Evolutionary conservation across 345 rosid genomes (phyloP).

Genomic region (Brassica rapa): DNA sequence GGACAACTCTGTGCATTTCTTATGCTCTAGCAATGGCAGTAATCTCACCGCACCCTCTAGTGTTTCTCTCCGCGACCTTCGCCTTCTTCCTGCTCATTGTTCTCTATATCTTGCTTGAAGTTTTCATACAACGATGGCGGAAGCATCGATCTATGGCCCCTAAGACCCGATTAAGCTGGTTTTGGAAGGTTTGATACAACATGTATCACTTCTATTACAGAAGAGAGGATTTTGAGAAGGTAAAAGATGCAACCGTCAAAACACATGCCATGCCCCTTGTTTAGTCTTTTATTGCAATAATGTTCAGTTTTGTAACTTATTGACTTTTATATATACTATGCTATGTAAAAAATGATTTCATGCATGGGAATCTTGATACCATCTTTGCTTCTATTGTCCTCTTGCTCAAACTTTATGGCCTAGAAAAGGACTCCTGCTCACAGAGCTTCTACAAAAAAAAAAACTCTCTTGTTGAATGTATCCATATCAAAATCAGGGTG

Average conservation of each 20-base stretch:
- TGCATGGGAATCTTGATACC: neutral
- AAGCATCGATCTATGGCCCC: neutral
- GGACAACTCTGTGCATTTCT: slow-evolving; percentile 13
- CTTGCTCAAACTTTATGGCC: neutral
- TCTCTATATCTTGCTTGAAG: neutral
- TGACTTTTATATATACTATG: neutral
- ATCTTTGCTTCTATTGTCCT: neutral
- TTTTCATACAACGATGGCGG: neutral
- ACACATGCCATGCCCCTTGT: neutral
- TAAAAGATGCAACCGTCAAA: neutral
- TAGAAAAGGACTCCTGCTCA: neutral
- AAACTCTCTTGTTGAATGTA: slow-evolving; percentile 6
- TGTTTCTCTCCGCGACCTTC: neutral
- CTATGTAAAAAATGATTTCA: neutral
- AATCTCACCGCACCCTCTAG: slow-evolving; percentile 8
- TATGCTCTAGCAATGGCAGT: slow-evolving; percentile 25
- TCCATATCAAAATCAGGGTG: neutral
- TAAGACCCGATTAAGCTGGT: neutral
- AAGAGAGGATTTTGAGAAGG: neutral
- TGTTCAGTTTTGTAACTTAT: neutral
- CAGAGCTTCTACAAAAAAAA: neutral
- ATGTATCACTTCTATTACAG: neutral
- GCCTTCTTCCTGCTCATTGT: slow-evolving; percentile 2
- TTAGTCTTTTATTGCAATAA: neutral
- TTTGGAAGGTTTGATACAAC: slow-evolving; percentile 8